phyloP scores from a whole-genome alignment of 1,284 basidiomycete genomes.

The Pseudozyma hubeiensis region DNA sequence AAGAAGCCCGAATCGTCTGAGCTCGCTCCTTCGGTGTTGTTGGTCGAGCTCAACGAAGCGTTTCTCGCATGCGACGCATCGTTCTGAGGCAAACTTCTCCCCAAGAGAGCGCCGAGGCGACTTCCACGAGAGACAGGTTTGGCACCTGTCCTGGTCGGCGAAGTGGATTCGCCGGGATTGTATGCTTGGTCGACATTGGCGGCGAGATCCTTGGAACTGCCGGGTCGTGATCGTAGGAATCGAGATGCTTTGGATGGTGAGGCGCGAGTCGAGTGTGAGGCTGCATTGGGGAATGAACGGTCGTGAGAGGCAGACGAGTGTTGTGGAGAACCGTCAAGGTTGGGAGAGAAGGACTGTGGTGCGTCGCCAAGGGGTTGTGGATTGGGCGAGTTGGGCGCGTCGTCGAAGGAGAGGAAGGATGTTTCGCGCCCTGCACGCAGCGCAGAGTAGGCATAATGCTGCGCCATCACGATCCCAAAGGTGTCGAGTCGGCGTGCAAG shows the following conservation, averaged over 20 bases:
- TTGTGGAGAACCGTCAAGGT: background rate
- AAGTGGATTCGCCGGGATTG: constrained; percentile 15
- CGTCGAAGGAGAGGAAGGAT: constrained; percentile 37
- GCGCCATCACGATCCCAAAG: constrained; percentile 14
- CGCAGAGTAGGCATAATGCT: constrained; percentile 7
- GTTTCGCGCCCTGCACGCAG: constrained; percentile 11
- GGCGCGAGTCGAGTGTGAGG: constrained; percentile 1
- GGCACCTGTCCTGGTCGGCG: constrained; percentile 7
- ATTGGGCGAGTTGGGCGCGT: constrained; percentile 22
- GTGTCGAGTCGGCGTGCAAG: background rate
- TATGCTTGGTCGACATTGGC: constrained; percentile 5
- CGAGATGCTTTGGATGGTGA: constrained; percentile 20
- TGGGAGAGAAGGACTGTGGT: background rate
- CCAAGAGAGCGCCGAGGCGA: constrained; percentile 35
- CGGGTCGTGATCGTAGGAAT: constrained; percentile 2
- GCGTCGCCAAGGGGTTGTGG: background rate
- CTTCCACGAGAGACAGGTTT: constrained; percentile 29
- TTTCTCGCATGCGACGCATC: constrained; percentile 11
- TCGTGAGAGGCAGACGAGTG: constrained; percentile 5
- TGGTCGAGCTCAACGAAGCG: constrained; percentile 18
- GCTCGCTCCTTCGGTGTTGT: constrained; percentile 16
- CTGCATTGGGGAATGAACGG: constrained; percentile 1
- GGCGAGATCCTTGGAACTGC: constrained; percentile 18
- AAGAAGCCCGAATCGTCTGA: constrained; percentile 39
- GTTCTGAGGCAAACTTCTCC: constrained; percentile 12